Evolutionary conservation across 441 rosid species (phyloP), one percentile per base, ranked within the genome.

Genomic region (Capsella rubella): DNA sequence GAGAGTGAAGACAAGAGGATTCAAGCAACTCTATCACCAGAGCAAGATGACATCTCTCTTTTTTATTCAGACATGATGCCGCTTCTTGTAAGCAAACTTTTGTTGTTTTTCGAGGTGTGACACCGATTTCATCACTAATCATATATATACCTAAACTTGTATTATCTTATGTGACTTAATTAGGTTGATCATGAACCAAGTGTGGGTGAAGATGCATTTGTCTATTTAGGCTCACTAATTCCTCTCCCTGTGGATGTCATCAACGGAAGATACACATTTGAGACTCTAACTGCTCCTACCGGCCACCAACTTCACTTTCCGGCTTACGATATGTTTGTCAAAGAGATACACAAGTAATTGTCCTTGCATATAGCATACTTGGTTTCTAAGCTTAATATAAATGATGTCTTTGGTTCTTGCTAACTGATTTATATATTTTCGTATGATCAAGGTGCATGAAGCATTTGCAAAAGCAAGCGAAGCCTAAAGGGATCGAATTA

Each of bases 31-130:
- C 51, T 69, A 40, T 72, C 83, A 40, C 67, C 81, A 18, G 94
- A 84, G 63, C 82, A 83, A 52, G 98, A 91, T 42, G 99, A 95
- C 2, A 73, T 84, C 71, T 71, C 95, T 70, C 97, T 93, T 28
- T 95, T 95, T 72, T 93, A 93, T 69, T 79, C 98, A 27, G 98
- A 95, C 82, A 74, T 90, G 60, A 90, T 95, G 98, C 97, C 97
- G 3, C 91, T 95, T 76, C 90, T 95, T 0, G 99, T 95, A 87
- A 86, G 90, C 25, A 74, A 43, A 7, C 2, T 56, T 7, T 42
- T 35, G 21, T 69, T 71, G 39, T 60, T 71, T 16, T 51, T 64
- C 6, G 15, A 70, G n/a, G 5, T 40, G 14, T 62, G 59, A 27
- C 13, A 15, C 11, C 28, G 60, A 12, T 69, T 40, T 21, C 2